Evolutionary conservation across 2,329 filamentous ascomycete species (phyloP).

Genomic region (Teratosphaeria gauchensis): DNA sequence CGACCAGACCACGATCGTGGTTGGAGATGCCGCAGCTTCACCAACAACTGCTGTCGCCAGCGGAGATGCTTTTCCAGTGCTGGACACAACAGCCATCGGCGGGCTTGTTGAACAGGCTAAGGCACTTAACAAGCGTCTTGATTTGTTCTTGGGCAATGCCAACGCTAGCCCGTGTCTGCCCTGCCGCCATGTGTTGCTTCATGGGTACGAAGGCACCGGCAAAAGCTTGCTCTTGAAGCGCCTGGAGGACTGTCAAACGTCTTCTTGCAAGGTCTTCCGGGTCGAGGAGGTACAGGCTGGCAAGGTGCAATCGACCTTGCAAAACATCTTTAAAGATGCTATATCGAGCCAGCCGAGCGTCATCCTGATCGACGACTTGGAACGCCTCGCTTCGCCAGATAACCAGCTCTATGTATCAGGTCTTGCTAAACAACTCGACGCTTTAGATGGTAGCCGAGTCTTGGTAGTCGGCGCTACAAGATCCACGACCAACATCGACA

Average conservation of each 20-base stretch:
- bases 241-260: slow-evolving; percentile 44
- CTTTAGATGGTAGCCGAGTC: slow-evolving; percentile 47
- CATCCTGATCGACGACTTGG: slow-evolving; percentile 69
- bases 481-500: slow-evolving; percentile 59
- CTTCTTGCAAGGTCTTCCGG: slow-evolving; percentile 56
- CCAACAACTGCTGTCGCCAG: neutral
- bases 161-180: neutral
- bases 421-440: slow-evolving; percentile 47
- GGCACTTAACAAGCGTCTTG: slow-evolving; percentile 57
- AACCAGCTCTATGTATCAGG: slow-evolving; percentile 32
- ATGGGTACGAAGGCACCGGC: slow-evolving; percentile 76
- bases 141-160: slow-evolving; percentile 14
- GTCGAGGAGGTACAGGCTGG: slow-evolving; percentile 40
- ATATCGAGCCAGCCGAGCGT: slow-evolving; percentile 61
- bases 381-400: slow-evolving; percentile 55
- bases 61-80: slow-evolving; percentile 1
- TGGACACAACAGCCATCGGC: slow-evolving; percentile 46
- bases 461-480: slow-evolving; percentile 68
- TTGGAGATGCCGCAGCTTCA: slow-evolving; percentile 4
- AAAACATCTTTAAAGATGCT: slow-evolving; percentile 61
- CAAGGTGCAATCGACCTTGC: slow-evolving; percentile 44
- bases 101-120: slow-evolving; percentile 57
- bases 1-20: slow-evolving; percentile 13
- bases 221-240: slow-evolving; percentile 66
- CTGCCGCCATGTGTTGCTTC: slow-evolving; percentile 55